phyloP scores from a whole-genome alignment of 345 rosid genomes.

The Murraya paniculata region DNA sequence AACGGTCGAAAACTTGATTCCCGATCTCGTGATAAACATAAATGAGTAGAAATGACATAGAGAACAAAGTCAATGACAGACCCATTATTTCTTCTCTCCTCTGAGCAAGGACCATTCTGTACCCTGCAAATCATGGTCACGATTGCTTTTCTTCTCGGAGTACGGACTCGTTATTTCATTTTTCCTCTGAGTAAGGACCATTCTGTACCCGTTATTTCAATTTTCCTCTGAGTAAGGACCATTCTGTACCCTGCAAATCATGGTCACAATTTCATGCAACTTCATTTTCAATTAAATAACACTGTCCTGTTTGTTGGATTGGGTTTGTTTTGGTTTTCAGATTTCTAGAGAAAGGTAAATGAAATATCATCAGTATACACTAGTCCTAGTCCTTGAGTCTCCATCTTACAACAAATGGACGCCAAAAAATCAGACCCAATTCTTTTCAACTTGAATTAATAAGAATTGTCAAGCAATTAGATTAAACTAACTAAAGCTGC shows the following conservation, averaged over 20 bases:
- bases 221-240: neutral
- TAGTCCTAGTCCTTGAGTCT: constrained; percentile 9
- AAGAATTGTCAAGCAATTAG: constrained; percentile 26
- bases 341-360: neutral
- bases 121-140: neutral
- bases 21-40: neutral
- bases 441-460: neutral
- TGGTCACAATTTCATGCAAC: neutral
- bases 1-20: neutral
- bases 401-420: neutral
- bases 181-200: neutral
- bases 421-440: neutral
- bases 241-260: neutral
- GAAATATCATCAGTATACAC: neutral
- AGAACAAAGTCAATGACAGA: neutral
- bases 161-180: neutral
- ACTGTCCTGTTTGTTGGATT: neutral
- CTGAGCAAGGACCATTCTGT: neutral
- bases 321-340: neutral
- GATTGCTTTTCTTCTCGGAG: neutral
- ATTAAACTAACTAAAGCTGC: constrained; percentile 35
- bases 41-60: neutral
- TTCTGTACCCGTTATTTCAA: neutral
- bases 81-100: neutral
- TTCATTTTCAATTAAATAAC: neutral